phyloP scores from a whole-genome alignment of 768 basidiomycete species.

The Pleurotus citrinopileatus region DNA sequence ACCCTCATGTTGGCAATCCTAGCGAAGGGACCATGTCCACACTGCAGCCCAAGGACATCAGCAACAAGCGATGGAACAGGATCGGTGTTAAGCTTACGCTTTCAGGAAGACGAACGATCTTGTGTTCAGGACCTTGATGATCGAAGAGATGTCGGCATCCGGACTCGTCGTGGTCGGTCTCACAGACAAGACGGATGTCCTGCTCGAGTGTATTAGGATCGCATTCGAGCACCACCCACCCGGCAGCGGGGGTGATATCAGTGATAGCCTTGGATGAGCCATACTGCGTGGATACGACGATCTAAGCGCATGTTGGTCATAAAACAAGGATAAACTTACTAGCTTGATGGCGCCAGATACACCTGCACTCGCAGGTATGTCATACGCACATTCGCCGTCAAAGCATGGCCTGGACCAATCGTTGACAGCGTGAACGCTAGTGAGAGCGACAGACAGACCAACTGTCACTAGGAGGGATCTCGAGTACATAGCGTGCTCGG shows the following conservation, averaged over 20 bases:
- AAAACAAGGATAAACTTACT: neutral
- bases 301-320: neutral
- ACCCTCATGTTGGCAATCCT: conserved; percentile 31
- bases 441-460: neutral
- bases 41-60: conserved; percentile 30
- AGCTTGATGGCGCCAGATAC: conserved; percentile 1
- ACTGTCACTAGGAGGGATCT: neutral
- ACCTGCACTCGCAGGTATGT: conserved; percentile 9
- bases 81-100: conserved; percentile 31
- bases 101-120: conserved; percentile 53
- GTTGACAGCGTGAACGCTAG: conserved; percentile 7
- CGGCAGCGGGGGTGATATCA: conserved; percentile 3
- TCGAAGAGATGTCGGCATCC: conserved; percentile 38
- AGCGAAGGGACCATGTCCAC: conserved; percentile 18
- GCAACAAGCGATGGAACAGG: neutral
- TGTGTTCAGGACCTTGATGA: conserved; percentile 37
- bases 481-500: neutral
- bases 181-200: conserved; percentile 3
- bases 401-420: conserved; percentile 24
- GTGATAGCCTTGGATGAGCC: neutral
- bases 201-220: neutral
- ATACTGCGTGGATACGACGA: neutral
- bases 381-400: conserved; percentile 21
- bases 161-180: conserved; percentile 12
- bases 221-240: conserved; percentile 7